A percentile compares a stretch with the other conserved stretches of the same genome.
Conservation (phyloP, 192 early-diverging fungal species). For the Phlyctochytrium planicorne region DNA sequence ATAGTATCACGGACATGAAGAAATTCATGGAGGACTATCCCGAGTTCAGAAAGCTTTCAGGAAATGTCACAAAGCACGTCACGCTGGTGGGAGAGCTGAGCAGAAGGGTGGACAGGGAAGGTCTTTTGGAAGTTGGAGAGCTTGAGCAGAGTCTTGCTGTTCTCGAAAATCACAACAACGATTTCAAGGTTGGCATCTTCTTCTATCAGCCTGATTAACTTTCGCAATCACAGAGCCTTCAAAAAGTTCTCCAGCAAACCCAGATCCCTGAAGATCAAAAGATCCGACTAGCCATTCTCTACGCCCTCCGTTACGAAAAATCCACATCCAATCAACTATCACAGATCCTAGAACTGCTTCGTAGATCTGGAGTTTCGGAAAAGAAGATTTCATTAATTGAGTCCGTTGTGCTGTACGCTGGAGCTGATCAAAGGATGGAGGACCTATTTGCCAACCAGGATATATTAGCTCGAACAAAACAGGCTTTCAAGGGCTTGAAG, state of each 20-base stretch:
- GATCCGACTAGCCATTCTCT: constrained; percentile 77
- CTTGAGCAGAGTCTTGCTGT: constrained; percentile 94
- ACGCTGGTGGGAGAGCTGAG: constrained; percentile 96
- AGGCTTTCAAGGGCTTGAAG: constrained; percentile 91
- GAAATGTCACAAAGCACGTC: constrained; percentile 98
- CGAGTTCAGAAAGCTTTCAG: constrained; percentile 92
- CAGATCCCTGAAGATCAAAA: constrained; percentile 72
- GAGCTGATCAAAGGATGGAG: constrained; percentile 75
- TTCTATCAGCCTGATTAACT: neutral
- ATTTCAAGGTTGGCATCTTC: constrained; percentile 67
- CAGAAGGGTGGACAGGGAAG: constrained; percentile 68
- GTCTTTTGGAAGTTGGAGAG: constrained; percentile 84
- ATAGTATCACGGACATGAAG: constrained; percentile 98
- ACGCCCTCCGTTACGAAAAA: constrained; percentile 92
- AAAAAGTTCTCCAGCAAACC: constrained; percentile 65
- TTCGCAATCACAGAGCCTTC: constrained; percentile 44
- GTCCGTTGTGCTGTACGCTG: constrained; percentile 75
- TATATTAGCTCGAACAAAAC: constrained; percentile 80
- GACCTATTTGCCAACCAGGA: constrained; percentile 88
- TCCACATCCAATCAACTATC: constrained; percentile 66
- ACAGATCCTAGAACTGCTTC: constrained; percentile 74
- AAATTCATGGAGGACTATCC: constrained; percentile 98
- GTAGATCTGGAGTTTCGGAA: constrained; percentile 68
- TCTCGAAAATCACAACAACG: constrained; percentile 77
- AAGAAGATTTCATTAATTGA: constrained; percentile 71